Base-by-base conservation (phyloP, 2,329 filamentous ascomycete species). In the Colletotrichum chlorophyti region DNA sequence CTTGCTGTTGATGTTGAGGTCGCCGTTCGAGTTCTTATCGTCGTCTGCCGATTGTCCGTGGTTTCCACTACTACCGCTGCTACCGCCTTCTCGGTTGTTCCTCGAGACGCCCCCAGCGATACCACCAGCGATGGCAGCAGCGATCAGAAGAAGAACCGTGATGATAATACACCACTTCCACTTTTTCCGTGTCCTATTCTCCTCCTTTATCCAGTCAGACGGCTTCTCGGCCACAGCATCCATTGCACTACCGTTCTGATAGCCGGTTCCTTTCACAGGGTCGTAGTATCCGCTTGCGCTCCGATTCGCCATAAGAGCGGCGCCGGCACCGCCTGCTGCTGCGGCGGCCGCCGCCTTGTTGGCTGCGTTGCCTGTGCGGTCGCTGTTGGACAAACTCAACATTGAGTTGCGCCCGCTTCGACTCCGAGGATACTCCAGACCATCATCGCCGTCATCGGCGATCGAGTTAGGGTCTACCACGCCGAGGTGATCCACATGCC, bases 401-500 rank as follows among this genome's bases (percentile, higher is more conserved):
- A 88, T 83, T 31, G 89, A 87, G 63, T 79, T 82, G 59, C 83
- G 80, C 70, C 79, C 66, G 71, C 74, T 69, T 43, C 71, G 74
- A 47, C 72, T 76, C 21, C 24, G 31, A 10, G 51, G 43, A 65
- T 83, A 87, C 5, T 83, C 80, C 48, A 95, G 81, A 1, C 90
- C 92, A 70, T 96, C 93, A 67, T 97, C 93, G 24, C 91, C 92
- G 68, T 97, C 93, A 70, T 97, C 93, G 19, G 84, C 84, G 63
- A 97, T 93, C 12, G 88, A 87, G 67, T 90, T 86, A 3, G 93
- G 92, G 69, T 97, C 88, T 58, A 95, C 83, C 2, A 84, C 76
- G 34, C 83, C 83, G 4, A 87, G 73, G 21, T 80, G 74, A 58
- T 81, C 80, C 26, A 74, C 80, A 73, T 69, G 75, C 34, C 72